Evolutionary conservation across 176 grass and related monocot species (phyloP).

Genomic region (Tillandsia fasciculata): DNA sequence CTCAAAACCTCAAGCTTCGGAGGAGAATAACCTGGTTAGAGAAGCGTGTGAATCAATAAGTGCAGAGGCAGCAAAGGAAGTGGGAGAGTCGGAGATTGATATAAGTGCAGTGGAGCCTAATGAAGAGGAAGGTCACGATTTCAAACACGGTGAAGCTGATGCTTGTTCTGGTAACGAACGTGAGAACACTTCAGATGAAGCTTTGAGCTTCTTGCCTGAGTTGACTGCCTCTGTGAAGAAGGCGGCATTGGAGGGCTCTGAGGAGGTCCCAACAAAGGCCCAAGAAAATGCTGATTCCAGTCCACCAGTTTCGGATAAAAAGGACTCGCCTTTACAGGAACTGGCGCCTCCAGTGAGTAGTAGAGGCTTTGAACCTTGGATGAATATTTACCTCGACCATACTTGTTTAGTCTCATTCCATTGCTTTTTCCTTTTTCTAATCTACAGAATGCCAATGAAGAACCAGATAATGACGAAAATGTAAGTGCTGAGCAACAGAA

Average conservation of each 20-base stretch:
- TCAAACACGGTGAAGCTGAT: conserved; percentile 18
- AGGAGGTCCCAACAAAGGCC: conserved; percentile 21
- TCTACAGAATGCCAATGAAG: conserved; percentile 27
- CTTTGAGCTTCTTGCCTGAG: conserved; percentile 46
- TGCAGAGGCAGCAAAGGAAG: conserved; percentile 6
- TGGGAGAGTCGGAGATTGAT: conserved; percentile 19
- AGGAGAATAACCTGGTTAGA: conserved; percentile 12
- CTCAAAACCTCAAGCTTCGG: conserved; percentile 21
- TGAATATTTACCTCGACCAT: conserved; percentile 7
- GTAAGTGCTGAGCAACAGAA: conserved; percentile 33
- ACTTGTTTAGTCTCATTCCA: conserved; percentile 11
- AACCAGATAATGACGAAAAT: conserved; percentile 31
- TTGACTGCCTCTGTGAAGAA: conserved; percentile 66
- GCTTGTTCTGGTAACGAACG: conserved; percentile 23
- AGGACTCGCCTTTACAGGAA: conserved; percentile 40
- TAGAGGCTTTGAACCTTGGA: conserved; percentile 20
- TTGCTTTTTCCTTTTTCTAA: conserved; percentile 17
- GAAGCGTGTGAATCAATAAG: conserved; percentile 26
- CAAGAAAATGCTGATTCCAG: conserved; percentile 22
- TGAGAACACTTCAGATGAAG: conserved; percentile 29
- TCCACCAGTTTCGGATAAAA: conserved; percentile 23
- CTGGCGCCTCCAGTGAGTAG: conserved; percentile 41
- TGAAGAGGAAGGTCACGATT: conserved; percentile 19
- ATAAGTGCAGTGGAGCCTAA: conserved; percentile 24
- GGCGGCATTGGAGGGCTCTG: conserved; percentile 44